Base-by-base conservation (phyloP, 2,329 filamentous ascomycete genomes). In the Penicillium sp. region DNA sequence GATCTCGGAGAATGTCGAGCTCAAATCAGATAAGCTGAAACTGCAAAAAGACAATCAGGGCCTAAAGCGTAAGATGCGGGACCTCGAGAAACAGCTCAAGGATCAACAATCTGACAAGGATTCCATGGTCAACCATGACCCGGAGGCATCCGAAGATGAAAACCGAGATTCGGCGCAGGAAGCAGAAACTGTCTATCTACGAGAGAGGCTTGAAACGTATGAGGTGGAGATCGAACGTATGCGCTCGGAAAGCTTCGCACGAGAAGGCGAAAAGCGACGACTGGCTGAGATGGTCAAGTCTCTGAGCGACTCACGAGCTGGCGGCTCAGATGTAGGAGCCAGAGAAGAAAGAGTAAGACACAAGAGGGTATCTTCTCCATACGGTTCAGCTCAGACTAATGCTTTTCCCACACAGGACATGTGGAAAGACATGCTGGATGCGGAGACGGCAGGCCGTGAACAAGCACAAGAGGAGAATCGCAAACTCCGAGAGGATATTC, bases 1-100 rank as follows among this genome's bases (percentile, higher is more conserved):
- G 82, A 94, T 96, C 54, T 88, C 87, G 30, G 90, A 95, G 64
- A 98, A 95, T 55, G 90, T 96, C 3, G 88, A 95, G 60, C 75
- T 96, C 32, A 92, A 93, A 64, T 95, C 90, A 0, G 86, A 85
- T 44, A 77, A 95, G 30, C 80, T 90, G 3, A 85, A 92, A 23
- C 75, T 92, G 41, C 87, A 94, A 62, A 86, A 93, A 48, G 92
- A 98, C 56, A 92, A 87, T 59, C 92, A 93, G 61, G 74, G 81
- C 13, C 65, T 96, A 39, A 81, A 87, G 14, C 80, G 84, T 45
- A 82, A 84, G 49, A 75, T 94, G 41, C 85, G 89, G 55, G 88
- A 95, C 53, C 67, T 96, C 31, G 89, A 96, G 65, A 86, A 85
- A 58, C 82, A 84, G 52, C 65, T 89, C 9, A 75, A 77, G 44